Conservation (phyloP, 2,329 filamentous ascomycete genomes). For the Elsinoe arachidis region DNA sequence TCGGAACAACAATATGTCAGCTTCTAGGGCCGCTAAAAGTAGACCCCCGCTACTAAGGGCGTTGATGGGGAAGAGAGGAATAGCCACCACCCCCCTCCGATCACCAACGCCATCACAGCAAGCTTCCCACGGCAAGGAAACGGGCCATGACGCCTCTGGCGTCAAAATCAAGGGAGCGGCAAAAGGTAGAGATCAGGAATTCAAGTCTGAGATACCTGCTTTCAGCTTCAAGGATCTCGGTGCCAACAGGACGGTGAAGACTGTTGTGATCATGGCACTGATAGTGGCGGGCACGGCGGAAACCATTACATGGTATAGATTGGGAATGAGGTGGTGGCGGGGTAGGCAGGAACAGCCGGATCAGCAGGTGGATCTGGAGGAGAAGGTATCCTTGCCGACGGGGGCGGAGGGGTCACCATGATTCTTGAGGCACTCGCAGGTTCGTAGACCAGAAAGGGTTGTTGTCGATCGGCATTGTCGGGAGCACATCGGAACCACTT, state of each 20-base stretch:
- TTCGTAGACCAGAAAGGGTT: too few species aligned
- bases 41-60: too few species aligned
- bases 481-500: too few species aligned
- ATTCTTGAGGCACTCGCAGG: too few species aligned
- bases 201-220: neutral
- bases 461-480: too few species aligned
- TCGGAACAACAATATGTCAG: too few species aligned
- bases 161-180: too few species aligned
- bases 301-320: neutral
- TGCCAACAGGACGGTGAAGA: slow-evolving; percentile 1
- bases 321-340: slow-evolving; percentile 1
- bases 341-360: neutral
- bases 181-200: neutral
- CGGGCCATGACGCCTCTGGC: neutral
- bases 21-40: neutral
- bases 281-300: neutral
- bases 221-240: neutral
- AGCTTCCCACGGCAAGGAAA: too few species aligned
- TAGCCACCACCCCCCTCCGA: neutral
- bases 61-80: neutral
- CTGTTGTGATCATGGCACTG: neutral
- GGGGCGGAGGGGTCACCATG: too few species aligned
- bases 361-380: neutral
- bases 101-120: neutral
- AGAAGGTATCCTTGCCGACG: neutral